These are phyloP conservation scores for Avena insularis DNA, from an alignment of 176 grass and related monocot genomes.

Conservation along the genomic window DNA sequence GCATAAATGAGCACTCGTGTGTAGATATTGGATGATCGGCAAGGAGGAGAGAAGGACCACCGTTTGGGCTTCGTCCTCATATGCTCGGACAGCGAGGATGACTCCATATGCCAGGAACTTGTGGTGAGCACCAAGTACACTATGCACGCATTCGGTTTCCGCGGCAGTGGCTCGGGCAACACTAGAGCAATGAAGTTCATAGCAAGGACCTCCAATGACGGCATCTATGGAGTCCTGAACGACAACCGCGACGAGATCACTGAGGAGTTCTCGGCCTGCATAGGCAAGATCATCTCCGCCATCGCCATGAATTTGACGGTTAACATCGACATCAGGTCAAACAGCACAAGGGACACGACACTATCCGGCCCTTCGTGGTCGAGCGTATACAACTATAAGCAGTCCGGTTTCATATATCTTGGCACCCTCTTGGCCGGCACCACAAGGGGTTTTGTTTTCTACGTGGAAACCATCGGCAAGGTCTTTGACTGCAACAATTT, in stretches of 20 bases:
- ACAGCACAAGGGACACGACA: no score
- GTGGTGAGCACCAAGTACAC: background rate
- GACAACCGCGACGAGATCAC: background rate
- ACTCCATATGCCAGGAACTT: background rate
- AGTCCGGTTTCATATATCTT: background rate
- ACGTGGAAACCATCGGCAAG: background rate
- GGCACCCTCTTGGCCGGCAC: background rate
- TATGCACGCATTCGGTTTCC: background rate
- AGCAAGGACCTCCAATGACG: background rate
- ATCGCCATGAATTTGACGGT: background rate
- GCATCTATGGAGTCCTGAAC: background rate
- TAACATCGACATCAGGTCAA: background rate
- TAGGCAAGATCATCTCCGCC: conserved; percentile 2
- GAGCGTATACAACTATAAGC: accelerated
- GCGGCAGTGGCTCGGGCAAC: background rate
- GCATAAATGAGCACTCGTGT: no score
- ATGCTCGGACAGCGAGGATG: background rate
- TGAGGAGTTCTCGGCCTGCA: background rate
- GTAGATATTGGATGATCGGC: conserved; percentile 21
- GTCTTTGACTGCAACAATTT: background rate
- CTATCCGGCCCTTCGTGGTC: background rate
- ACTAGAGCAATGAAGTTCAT: background rate
- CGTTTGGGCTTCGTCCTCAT: background rate
- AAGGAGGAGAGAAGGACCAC: background rate
- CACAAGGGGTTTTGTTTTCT: background rate